Base-by-base conservation (phyloP, 164 flowering plant genomes). In the Piper longum region DNA sequence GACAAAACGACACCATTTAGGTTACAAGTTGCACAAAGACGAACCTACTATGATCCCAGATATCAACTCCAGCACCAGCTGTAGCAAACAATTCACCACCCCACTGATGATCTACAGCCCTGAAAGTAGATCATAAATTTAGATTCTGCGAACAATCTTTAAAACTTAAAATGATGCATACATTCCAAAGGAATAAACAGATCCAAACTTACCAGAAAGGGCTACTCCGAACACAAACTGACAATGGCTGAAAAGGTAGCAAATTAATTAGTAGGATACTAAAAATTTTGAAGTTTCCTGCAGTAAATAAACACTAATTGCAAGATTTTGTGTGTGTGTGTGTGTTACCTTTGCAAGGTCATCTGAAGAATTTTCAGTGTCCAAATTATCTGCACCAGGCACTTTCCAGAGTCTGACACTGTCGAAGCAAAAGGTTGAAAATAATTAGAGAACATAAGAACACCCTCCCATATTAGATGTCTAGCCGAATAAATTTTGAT, bases 31-130 rank as follows among this genome's bases (percentile, higher is more conserved):
- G 18, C 57, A 62, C 59, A 13, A 57, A 66, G 14, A 17, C 43
- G 60, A 66, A 92, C 98, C 97, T 93, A 68, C 85, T 90, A 68
- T 82, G 95, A 78, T 90, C 87, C 99, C 99, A 93, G 67, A 93
- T 85, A 70, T 93, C 91, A 52, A 93, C 86, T 81, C 83, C 89
- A 67, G 91, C 91, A 63, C 99, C 96, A 71, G 83, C 97, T 54
- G 99, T 93, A 51, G 97, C 97, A 82, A 93, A 93, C 41, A 80
- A 82, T 61, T 77, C 76, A 74, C 87, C 89, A 52, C 79, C 84
- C 84, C 86, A 84, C 66, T 90, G 91, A 73, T 93, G 96, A 81
- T 93, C 97, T 69, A 85, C 93, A 65, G 82, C 95, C 85, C 95
- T 90, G 70, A 45, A 69, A 54, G 41, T 26, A 16, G 16, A n/a